Percentiles rank a stretch among this genome's conserved stretches.
phyloP scores from a whole-genome alignment of 768 basidiomycete genomes.

The Grammothele lineata region DNA sequence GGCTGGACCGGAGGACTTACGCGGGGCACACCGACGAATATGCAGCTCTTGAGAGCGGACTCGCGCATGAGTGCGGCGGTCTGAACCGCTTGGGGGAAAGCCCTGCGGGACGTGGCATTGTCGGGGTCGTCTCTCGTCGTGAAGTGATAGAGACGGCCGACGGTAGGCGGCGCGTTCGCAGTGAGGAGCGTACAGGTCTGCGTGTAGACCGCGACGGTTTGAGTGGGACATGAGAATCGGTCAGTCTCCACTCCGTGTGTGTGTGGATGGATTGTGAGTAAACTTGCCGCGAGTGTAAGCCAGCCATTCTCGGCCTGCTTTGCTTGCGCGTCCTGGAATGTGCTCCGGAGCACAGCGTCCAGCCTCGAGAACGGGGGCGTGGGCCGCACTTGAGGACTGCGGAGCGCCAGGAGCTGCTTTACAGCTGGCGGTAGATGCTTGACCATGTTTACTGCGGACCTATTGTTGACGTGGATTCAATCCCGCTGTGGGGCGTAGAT shows the following conservation, averaged over 20 bases:
- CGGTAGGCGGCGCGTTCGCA: constrained; percentile 71
- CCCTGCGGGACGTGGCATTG: constrained; percentile 37
- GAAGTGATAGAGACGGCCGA: constrained; percentile 81
- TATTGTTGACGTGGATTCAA: not conserved
- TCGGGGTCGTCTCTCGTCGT: constrained; percentile 48
- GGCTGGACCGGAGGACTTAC: constrained; percentile 31
- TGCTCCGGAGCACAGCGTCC: constrained; percentile 50
- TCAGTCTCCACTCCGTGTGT: too few relatives aligned
- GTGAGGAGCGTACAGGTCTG: constrained; percentile 84
- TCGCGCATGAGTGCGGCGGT: constrained; percentile 86
- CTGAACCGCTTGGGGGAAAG: constrained; percentile 54
- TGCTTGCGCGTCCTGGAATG: constrained; percentile 60
- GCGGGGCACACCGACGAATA: constrained; percentile 85
- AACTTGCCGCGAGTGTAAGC: constrained; percentile 73
- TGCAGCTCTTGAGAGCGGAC: constrained; percentile 82
- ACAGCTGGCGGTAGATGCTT: constrained; percentile 56
- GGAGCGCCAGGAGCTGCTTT: constrained; percentile 69
- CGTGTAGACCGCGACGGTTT: not conserved
- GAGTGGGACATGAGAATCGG: too few relatives aligned
- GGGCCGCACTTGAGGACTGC: constrained; percentile 55
- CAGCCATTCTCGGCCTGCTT: constrained; percentile 72
- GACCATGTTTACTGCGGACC: constrained; percentile 32
- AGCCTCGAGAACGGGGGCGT: constrained; percentile 53
- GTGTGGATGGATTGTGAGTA: too few relatives aligned
- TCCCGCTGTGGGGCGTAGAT: too few relatives aligned